phyloP scores from a whole-genome alignment of 805 yeast genomes.

The Ogataea siamensis region DNA sequence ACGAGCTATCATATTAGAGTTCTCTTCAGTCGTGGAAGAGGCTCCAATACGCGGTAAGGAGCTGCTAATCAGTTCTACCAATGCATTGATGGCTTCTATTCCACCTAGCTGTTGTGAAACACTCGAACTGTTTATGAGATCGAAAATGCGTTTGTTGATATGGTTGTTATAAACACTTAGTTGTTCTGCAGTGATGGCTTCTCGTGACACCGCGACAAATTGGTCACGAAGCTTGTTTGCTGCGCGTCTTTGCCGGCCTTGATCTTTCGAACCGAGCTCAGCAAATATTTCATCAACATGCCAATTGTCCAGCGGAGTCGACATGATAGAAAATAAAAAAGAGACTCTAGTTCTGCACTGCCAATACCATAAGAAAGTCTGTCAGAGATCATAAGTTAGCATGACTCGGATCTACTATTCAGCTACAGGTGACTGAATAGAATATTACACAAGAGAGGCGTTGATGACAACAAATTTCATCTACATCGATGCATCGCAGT shows the following conservation, averaged over 20 bases:
- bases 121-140: constrained; percentile 73
- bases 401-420: no score
- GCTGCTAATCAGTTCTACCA: constrained; percentile 81
- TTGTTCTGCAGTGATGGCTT: constrained; percentile 71
- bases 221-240: constrained; percentile 71
- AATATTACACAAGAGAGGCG: no score
- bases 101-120: constrained; percentile 80
- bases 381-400: no score
- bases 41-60: constrained; percentile 37
- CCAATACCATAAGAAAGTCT: no score
- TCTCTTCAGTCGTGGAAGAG: constrained; percentile 52
- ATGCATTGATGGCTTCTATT: constrained; percentile 82
- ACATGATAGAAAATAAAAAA: constrained; percentile 7
- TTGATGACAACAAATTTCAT: no score
- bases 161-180: constrained; percentile 78
- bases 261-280: constrained; percentile 45
- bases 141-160: constrained; percentile 84
- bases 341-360: constrained; percentile 3
- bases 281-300: constrained; percentile 47
- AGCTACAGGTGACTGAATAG: no score
- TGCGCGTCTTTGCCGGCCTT: constrained; percentile 47
- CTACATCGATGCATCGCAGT: no score
- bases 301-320: constrained; percentile 10
- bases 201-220: constrained; percentile 72
- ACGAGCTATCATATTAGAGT: constrained; percentile 84